Evolutionary conservation across 108 stramenopile species (phyloP).

Genomic region (Asterionellopsis glacialis): DNA sequence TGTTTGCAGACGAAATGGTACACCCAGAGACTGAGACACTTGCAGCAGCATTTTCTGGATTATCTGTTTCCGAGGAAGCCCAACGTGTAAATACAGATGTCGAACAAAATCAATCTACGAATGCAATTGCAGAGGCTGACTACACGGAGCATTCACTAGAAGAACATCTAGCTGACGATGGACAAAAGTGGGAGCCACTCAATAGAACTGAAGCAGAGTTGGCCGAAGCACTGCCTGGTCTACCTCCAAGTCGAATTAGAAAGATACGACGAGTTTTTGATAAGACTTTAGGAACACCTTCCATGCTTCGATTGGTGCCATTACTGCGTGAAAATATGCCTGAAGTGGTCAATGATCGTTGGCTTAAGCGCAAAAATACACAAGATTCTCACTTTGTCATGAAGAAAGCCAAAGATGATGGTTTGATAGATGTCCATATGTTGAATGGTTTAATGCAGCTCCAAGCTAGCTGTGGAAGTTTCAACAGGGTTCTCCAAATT

Average conservation of each 20-base stretch:
- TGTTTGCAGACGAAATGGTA: too few species aligned
- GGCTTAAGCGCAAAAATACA: conserved; percentile 52
- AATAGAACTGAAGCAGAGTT: conserved; percentile 24
- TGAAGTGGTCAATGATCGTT: conserved; percentile 45
- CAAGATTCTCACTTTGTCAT: conserved; percentile 55
- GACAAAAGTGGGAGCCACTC: too few species aligned
- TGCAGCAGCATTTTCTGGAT: too few species aligned
- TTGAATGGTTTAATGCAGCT: conserved; percentile 74
- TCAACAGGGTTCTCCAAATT: conserved; percentile 57
- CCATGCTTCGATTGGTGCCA: conserved; percentile 59
- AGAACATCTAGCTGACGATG: too few species aligned
- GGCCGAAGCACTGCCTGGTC: conserved; percentile 47
- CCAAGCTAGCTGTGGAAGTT: conserved; percentile 45
- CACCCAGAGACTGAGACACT: too few species aligned
- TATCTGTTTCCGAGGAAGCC: too few species aligned
- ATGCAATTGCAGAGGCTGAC: conserved; percentile 24
- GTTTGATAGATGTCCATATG: conserved; percentile 55
- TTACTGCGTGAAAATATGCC: conserved; percentile 79
- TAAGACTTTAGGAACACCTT: conserved; percentile 57
- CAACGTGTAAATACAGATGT: conserved; percentile 13
- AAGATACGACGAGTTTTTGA: conserved; percentile 59
- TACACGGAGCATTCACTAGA: conserved; percentile 14
- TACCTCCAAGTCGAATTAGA: conserved; percentile 53
- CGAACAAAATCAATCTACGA: background rate
- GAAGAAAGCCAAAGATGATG: conserved; percentile 57